phyloP scores from a whole-genome alignment of 805 yeast genomes.

The Barnettozyma pratensis region DNA sequence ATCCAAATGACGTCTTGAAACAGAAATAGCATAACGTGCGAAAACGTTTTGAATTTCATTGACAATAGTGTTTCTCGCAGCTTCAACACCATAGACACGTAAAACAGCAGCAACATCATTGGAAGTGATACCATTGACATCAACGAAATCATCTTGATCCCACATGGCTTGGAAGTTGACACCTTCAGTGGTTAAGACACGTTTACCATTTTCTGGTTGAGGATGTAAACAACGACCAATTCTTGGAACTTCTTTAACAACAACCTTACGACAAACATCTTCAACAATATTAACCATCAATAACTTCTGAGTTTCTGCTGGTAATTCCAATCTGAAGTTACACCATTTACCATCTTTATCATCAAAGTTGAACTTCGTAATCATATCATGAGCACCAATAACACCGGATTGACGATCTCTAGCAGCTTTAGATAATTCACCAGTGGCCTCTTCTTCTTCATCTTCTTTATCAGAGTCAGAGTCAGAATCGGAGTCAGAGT shows the following conservation, averaged over 20 bases:
- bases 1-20: slow-evolving; percentile 90
- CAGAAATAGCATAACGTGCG: slow-evolving; percentile 93
- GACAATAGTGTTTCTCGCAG: slow-evolving; percentile 96
- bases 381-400: slow-evolving; percentile 63
- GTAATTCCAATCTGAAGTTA: slow-evolving; percentile 76
- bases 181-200: slow-evolving; percentile 91
- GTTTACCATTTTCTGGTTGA: slow-evolving; percentile 58
- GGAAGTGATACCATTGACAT: slow-evolving; percentile 83
- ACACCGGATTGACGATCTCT: slow-evolving; percentile 84
- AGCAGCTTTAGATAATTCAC: slow-evolving; percentile 52
- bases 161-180: slow-evolving; percentile 97
- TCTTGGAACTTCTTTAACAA: slow-evolving; percentile 85
- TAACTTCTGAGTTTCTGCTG: slow-evolving; percentile 84
- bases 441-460: slow-evolving; percentile 24
- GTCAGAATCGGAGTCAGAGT: slow-evolving; percentile 37
- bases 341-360: slow-evolving; percentile 90
- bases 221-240: slow-evolving; percentile 95
- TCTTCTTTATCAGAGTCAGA: slow-evolving; percentile 38
- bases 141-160: slow-evolving; percentile 92
- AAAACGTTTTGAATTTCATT: slow-evolving; percentile 94
- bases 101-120: slow-evolving; percentile 92
- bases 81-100: slow-evolving; percentile 94
- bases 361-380: slow-evolving; percentile 83
- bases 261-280: slow-evolving; percentile 81
- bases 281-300: slow-evolving; percentile 97